Percentiles rank a stretch among this genome's conserved stretches.
Conservation (phyloP, 1,284 basidiomycete species). For the Rhodotorula sp. region DNA sequence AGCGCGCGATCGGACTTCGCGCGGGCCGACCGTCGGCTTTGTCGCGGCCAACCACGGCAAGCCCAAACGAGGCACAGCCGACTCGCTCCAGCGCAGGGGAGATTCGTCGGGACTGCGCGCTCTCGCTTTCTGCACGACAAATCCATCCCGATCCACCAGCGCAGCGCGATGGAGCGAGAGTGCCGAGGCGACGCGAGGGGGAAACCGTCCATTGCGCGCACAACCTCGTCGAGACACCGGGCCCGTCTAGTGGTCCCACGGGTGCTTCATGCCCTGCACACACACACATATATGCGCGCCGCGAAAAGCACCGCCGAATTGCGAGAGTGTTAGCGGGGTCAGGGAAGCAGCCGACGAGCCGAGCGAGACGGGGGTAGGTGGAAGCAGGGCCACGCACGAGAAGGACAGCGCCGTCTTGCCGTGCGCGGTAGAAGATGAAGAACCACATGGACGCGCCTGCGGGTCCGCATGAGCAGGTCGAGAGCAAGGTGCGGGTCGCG, state of each 20-base stretch:
- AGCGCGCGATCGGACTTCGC: no score
- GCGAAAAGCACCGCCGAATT: not conserved
- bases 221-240: no score
- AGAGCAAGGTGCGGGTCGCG: not conserved
- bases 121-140: no score
- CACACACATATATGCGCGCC: not conserved
- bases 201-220: not conserved
- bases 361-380: conserved; percentile 1
- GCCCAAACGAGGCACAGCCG: no score
- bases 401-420: conserved; percentile 57
- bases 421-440: conserved; percentile 79
- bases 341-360: not conserved
- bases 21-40: no score
- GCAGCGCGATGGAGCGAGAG: not conserved
- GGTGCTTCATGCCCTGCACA: conserved; percentile 56
- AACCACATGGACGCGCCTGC: conserved; percentile 84
- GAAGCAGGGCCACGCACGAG: conserved; percentile 50
- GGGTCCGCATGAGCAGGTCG: not conserved
- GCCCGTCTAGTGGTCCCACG: conserved; percentile 53
- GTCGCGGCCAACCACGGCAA: no score
- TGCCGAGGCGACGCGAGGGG: not conserved
- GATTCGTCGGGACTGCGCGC: no score
- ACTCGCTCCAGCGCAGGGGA: no score
- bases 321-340: conserved; percentile 5
- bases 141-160: not conserved